A percentile compares a stretch with the other conserved stretches of the same genome.
These are phyloP conservation scores for Rubia yunnanensis DNA, from an alignment of 257 asterid species.

Conservation along the genomic window DNA sequence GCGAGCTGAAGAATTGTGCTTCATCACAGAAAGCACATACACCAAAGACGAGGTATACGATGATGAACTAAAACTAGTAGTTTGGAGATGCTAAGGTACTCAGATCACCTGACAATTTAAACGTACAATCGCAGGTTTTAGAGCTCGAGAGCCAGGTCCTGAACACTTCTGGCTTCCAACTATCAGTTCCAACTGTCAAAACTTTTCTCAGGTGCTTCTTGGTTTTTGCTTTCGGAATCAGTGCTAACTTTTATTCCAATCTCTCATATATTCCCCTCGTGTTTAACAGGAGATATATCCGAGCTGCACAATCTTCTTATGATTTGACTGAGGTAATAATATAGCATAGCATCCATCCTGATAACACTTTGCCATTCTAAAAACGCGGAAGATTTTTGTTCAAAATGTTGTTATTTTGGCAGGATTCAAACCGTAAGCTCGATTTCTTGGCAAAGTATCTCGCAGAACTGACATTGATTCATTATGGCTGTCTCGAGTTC, in stretches of 20 bases:
- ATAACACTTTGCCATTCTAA: background rate
- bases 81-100: background rate
- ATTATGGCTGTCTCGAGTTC: slow-evolving; percentile 61
- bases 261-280: background rate
- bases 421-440: slow-evolving; percentile 47
- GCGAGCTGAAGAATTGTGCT: slow-evolving; percentile 1
- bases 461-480: slow-evolving; percentile 62
- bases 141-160: background rate
- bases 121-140: background rate
- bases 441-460: slow-evolving; percentile 81
- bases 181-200: slow-evolving; percentile 3
- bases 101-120: background rate
- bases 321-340: background rate
- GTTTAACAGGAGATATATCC: slow-evolving; percentile 4
- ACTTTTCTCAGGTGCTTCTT: slow-evolving; percentile 6
- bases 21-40: background rate
- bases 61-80: background rate
- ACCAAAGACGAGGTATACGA: background rate
- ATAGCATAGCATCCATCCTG: background rate
- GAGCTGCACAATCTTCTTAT: background rate
- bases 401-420: background rate
- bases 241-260: background rate
- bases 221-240: background rate
- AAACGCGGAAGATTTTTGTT: background rate
- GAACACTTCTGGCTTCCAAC: background rate